phyloP scores from a whole-genome alignment of 202 grass and related monocot genomes.

The Carex sylvatica region DNA sequence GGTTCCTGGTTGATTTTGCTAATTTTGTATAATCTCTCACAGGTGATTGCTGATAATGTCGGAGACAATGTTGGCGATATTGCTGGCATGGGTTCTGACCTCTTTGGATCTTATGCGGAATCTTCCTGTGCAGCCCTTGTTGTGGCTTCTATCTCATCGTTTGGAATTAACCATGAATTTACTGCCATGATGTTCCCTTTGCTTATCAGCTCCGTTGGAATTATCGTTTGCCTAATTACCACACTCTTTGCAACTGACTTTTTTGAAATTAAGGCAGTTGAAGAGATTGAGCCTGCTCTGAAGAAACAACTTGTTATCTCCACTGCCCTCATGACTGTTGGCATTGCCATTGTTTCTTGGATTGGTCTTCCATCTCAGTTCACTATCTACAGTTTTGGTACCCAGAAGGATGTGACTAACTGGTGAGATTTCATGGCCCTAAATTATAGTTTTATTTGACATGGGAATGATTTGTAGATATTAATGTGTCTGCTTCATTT shows the following conservation, averaged over 20 bases:
- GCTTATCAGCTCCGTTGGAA: slow-evolving; percentile 84
- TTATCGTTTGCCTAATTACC: slow-evolving; percentile 80
- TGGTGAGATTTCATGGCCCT: slow-evolving; percentile 43
- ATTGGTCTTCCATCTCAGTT: slow-evolving; percentile 74
- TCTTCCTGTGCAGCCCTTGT: slow-evolving; percentile 92
- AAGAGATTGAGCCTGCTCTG: slow-evolving; percentile 84
- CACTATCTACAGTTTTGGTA: slow-evolving; percentile 86
- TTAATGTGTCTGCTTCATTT: slow-evolving; percentile 12
- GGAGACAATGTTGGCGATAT: slow-evolving; percentile 97
- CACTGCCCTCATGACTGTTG: slow-evolving; percentile 76
- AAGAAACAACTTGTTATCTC: slow-evolving; percentile 92
- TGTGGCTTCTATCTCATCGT: slow-evolving; percentile 91
- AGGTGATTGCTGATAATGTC: slow-evolving; percentile 94
- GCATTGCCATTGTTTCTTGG: slow-evolving; percentile 85
- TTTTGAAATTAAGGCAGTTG: slow-evolving; percentile 78
- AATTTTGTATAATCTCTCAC: slow-evolving; percentile 10
- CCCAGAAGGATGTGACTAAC: slow-evolving; percentile 77
- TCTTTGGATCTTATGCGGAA: slow-evolving; percentile 90
- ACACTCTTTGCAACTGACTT: slow-evolving; percentile 90
- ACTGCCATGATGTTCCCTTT: slow-evolving; percentile 85
- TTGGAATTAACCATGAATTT: slow-evolving; percentile 83
- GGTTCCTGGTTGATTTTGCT: slow-evolving; percentile 12
- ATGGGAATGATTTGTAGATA: not conserved
- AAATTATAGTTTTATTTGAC: slow-evolving; percentile 19
- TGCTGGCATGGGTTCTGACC: slow-evolving; percentile 93